Evolutionary conservation across 345 rosid species (phyloP).

Genomic region (Anacardium occidentale): DNA sequence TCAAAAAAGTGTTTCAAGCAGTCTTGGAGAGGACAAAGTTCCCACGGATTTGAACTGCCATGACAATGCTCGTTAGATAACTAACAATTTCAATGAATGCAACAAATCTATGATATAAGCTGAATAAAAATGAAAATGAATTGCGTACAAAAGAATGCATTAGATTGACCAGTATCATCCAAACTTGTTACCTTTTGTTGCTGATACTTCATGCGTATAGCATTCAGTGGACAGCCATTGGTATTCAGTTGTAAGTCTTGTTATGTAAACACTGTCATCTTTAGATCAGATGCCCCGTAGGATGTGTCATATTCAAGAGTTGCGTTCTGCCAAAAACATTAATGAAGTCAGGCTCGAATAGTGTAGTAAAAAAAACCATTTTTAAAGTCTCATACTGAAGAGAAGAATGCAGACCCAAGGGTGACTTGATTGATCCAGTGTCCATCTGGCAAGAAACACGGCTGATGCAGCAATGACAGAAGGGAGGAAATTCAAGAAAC

Average conservation of each 20-base stretch:
- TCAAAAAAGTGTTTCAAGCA: constrained; percentile 63
- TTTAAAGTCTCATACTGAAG: background rate
- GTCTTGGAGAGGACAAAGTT: constrained; percentile 49
- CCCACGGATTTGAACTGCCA: constrained; percentile 82
- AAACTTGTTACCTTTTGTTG: constrained; percentile 56
- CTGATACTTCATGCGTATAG: constrained; percentile 65
- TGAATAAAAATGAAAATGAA: background rate
- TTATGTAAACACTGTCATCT: constrained; percentile 47
- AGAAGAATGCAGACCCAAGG: constrained; percentile 73
- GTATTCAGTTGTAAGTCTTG: constrained; percentile 71
- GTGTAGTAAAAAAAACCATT: constrained; percentile 11
- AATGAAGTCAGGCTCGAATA: constrained; percentile 11
- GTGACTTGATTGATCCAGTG: constrained; percentile 68
- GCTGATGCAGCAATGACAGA: constrained; percentile 88
- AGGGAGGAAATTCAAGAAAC: constrained; percentile 69
- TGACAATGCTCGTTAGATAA: constrained; percentile 16
- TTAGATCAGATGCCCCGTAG: constrained; percentile 64
- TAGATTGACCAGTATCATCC: background rate
- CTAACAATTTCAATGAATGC: background rate
- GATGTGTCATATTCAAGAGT: constrained; percentile 78
- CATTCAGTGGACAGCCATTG: constrained; percentile 60
- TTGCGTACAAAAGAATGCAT: background rate
- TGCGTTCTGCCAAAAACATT: constrained; percentile 47
- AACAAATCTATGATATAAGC: too few relatives aligned
- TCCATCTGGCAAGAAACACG: constrained; percentile 92